These are phyloP conservation scores for Cutaneotrichosporon spelunceum DNA, from an alignment of 1,284 basidiomycete genomes.

Conservation along the genomic window DNA sequence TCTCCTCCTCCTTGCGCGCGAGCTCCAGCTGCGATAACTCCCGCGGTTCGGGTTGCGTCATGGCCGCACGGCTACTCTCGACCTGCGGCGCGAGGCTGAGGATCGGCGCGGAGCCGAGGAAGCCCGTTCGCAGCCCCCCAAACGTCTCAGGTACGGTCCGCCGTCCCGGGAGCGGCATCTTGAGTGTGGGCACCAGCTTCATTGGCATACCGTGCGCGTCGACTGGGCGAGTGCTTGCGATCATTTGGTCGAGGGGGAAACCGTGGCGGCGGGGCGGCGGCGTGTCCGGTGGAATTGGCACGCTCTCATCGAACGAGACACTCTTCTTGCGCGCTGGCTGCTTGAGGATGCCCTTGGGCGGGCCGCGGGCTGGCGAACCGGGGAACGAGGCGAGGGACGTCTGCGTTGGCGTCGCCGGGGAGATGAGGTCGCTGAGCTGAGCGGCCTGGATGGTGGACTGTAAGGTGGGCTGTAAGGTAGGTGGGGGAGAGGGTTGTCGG, in stretches of 20 bases:
- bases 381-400: neutral
- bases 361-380: neutral
- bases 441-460: neutral
- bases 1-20: neutral
- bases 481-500: neutral
- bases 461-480: neutral
- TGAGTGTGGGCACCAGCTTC: conserved; percentile 36
- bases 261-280: conserved; percentile 29
- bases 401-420: conserved; percentile 1
- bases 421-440: neutral
- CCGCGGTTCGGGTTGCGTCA: neutral
- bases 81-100: conserved; percentile 10
- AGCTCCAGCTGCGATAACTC: neutral
- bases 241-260: conserved; percentile 24
- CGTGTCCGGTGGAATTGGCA: conserved; percentile 39
- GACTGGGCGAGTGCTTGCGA: neutral
- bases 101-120: neutral
- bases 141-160: neutral
- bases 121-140: conserved; percentile 1
- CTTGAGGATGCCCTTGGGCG: conserved; percentile 43
- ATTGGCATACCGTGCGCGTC: conserved; percentile 15
- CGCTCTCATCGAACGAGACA: conserved; percentile 43
- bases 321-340: conserved; percentile 41
- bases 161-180: conserved; percentile 25
- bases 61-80: neutral